Percentiles rank a stretch among this genome's conserved stretches.
Evolutionary conservation across 1,284 basidiomycete species (phyloP).

Genomic region (Trichosporon sp.): DNA sequence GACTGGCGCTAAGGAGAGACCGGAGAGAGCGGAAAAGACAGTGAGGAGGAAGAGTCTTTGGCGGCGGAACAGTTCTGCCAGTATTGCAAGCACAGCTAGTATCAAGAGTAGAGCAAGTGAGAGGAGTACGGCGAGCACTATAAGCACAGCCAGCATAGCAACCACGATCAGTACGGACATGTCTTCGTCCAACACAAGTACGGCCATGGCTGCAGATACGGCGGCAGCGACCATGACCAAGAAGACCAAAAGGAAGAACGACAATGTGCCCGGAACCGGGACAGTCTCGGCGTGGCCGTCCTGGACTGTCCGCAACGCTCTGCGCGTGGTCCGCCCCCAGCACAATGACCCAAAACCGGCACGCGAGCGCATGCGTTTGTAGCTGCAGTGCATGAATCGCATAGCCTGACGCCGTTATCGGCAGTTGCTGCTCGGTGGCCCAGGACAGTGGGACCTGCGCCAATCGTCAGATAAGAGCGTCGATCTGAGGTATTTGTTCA

Average conservation of each 20-base stretch:
- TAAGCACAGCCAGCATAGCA: background rate
- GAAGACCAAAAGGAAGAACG: background rate
- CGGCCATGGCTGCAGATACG: background rate
- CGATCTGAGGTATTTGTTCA: background rate
- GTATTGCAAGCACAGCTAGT: background rate
- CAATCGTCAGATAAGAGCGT: background rate
- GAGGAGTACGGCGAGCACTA: background rate
- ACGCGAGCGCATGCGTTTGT: background rate
- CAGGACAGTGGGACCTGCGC: background rate
- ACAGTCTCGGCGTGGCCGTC: background rate
- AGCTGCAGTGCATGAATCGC: background rate
- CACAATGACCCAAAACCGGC: background rate
- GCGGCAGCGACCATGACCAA: background rate
- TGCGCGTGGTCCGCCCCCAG: background rate
- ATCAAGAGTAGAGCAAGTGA: background rate
- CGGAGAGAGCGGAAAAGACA: background rate
- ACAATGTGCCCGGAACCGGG: background rate
- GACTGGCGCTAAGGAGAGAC: background rate
- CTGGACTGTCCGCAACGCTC: background rate
- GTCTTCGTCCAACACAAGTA: background rate
- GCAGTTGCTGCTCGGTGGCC: background rate
- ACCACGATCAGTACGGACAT: background rate
- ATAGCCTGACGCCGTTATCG: background rate
- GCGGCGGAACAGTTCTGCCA: background rate
- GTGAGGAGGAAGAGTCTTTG: background rate